A percentile compares a stretch with the other conserved stretches of the same genome.
Conservation (phyloP, 2,329 filamentous ascomycete genomes). For the Helminthosporium solani region DNA sequence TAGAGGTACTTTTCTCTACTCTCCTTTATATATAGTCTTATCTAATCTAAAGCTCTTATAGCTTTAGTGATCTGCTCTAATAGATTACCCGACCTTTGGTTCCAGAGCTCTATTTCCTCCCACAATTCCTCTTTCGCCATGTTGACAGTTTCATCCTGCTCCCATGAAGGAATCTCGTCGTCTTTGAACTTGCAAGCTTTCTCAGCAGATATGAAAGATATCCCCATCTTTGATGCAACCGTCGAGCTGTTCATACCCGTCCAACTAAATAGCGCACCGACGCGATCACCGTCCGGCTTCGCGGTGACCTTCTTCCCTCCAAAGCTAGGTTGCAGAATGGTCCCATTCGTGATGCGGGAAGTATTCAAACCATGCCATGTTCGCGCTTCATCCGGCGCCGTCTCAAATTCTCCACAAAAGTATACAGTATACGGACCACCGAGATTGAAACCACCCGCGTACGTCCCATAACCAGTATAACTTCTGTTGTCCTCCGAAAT, state of each 20-base stretch:
- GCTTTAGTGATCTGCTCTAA: too few species aligned
- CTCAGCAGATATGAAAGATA: slow-evolving; percentile 51
- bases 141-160: slow-evolving; percentile 41
- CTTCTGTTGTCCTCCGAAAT: slow-evolving; percentile 21
- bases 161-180: slow-evolving; percentile 46
- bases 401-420: slow-evolving; percentile 34
- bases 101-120: too few species aligned
- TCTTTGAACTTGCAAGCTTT: slow-evolving; percentile 50
- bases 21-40: too few species aligned
- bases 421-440: slow-evolving; percentile 30
- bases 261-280: slow-evolving; percentile 54
- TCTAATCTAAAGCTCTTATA: too few species aligned
- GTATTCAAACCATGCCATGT: slow-evolving; percentile 52
- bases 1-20: too few species aligned
- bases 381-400: slow-evolving; percentile 29
- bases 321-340: slow-evolving; percentile 11
- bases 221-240: slow-evolving; percentile 51
- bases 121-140: slow-evolving; percentile 44
- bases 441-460: slow-evolving; percentile 33
- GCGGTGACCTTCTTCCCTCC: slow-evolving; percentile 12
- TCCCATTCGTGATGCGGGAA: slow-evolving; percentile 11
- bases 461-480: slow-evolving; percentile 30
- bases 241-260: slow-evolving; percentile 29
- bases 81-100: too few species aligned
- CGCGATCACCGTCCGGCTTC: slow-evolving; percentile 41